Conservation (phyloP, 805 yeast species). For the Ogataea parapolymorpha region DNA sequence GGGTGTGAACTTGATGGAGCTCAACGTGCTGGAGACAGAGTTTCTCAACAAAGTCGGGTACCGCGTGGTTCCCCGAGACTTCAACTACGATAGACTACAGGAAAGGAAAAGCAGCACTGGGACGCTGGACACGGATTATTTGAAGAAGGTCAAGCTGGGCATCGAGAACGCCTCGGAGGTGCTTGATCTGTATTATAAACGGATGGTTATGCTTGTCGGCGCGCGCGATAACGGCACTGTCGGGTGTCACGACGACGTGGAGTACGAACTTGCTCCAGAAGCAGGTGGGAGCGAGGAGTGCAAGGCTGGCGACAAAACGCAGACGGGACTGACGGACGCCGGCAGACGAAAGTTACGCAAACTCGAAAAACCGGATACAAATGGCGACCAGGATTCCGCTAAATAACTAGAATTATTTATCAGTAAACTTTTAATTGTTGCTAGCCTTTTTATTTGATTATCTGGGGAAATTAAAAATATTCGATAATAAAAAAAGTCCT, state of each 20-base stretch:
- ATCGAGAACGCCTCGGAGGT: slow-evolving; percentile 37
- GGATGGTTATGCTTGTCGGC: slow-evolving; percentile 51
- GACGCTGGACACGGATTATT: slow-evolving; percentile 31
- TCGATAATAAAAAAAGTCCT: neutral
- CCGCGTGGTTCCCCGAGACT: slow-evolving; percentile 61
- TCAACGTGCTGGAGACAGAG: slow-evolving; percentile 85
- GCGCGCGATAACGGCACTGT: slow-evolving; percentile 10
- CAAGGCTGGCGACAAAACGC: neutral
- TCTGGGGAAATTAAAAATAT: slow-evolving; percentile 2
- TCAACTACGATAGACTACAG: slow-evolving; percentile 31
- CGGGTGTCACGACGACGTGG: slow-evolving; percentile 30
- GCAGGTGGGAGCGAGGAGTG: neutral
- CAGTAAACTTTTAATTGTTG: neutral
- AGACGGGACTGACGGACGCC: neutral
- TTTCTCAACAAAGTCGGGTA: slow-evolving; percentile 78
- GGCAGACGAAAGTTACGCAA: slow-evolving; percentile 2
- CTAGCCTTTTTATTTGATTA: neutral
- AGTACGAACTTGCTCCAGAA: slow-evolving; percentile 9
- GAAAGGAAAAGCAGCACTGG: slow-evolving; percentile 27
- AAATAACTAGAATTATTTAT: neutral
- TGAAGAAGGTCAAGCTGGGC: slow-evolving; percentile 24
- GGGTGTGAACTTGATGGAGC: slow-evolving; percentile 78
- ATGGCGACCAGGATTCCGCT: neutral
- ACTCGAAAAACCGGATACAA: neutral
- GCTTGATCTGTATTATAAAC: slow-evolving; percentile 44